phyloP scores from a whole-genome alignment of 805 yeast species.

The Kluyveromyces siamensis region DNA sequence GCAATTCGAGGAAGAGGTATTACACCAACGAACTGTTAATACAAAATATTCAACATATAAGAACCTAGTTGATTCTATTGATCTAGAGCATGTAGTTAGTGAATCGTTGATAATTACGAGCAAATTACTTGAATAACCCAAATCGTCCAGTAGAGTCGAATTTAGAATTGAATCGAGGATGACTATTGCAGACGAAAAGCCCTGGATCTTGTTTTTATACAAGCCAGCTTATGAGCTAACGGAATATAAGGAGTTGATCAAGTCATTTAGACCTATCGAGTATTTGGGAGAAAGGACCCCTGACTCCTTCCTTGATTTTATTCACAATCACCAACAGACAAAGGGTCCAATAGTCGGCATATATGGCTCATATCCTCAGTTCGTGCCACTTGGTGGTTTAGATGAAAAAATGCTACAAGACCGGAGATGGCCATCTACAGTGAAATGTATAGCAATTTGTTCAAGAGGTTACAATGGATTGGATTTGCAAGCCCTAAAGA shows the following conservation, averaged over 20 bases:
- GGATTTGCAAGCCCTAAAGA: conserved; percentile 34
- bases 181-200: neutral
- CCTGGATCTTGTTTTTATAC: conserved; percentile 1
- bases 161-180: too few species aligned
- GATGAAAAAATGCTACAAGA: conserved; percentile 33
- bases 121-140: too few species aligned
- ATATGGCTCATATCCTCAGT: conserved; percentile 54
- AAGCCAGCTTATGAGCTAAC: neutral
- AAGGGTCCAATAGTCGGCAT: conserved; percentile 19
- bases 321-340: neutral
- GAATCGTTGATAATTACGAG: too few species aligned
- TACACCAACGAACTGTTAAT: neutral
- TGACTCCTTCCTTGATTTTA: neutral
- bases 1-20: neutral
- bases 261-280: neutral
- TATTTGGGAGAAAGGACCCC: neutral
- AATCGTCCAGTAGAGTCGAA: neutral
- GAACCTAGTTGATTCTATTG: too few species aligned
- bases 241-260: neutral
- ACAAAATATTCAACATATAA: too few species aligned
- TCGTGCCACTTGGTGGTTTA: conserved; percentile 43
- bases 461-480: conserved; percentile 51
- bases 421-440: conserved; percentile 31
- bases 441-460: conserved; percentile 43
- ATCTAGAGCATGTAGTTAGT: too few species aligned